These are phyloP conservation scores for Evansstolkia leycettana DNA, from an alignment of 495 filamentous ascomycete species.

Conservation along the genomic window DNA sequence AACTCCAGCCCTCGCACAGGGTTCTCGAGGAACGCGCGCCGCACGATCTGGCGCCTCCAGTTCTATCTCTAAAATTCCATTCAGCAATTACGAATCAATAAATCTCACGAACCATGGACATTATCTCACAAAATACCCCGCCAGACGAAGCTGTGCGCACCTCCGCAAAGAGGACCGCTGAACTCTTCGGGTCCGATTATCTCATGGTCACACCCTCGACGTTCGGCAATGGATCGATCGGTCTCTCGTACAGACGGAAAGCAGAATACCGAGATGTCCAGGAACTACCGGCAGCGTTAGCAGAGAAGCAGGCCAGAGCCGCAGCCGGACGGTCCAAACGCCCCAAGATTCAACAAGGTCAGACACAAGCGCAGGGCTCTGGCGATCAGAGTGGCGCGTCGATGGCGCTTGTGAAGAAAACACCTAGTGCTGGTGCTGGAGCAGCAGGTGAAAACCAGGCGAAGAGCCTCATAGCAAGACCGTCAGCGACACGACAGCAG, in stretches of 20 bases:
- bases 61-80: conserved; percentile 1
- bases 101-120: conserved; percentile 17
- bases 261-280: conserved; percentile 74
- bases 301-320: conserved; percentile 67
- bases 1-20: conserved; percentile 3
- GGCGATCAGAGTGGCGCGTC: conserved; percentile 28
- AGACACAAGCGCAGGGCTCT: conserved; percentile 12
- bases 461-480: conserved; percentile 51
- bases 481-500: conserved; percentile 56
- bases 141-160: conserved; percentile 35
- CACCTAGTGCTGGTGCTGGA: conserved; percentile 14
- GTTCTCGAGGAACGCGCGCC: conserved; percentile 7
- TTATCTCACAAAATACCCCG: conserved; percentile 15
- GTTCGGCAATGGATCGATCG: conserved; percentile 28
- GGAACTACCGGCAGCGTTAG: conserved; percentile 73
- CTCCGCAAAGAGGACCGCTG: conserved; percentile 59
- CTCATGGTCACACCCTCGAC: conserved; percentile 38
- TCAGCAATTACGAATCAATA: not conserved
- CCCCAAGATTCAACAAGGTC: conserved; percentile 23
- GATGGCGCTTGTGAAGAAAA: conserved; percentile 30
- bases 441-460: conserved; percentile 26
- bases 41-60: conserved; percentile 3
- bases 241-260: conserved; percentile 48
- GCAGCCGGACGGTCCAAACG: conserved; percentile 45
- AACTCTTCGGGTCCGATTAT: conserved; percentile 47